These are phyloP conservation scores for Colletotrichum lindemuthianum DNA, from an alignment of 2,329 filamentous ascomycete species.

Conservation along the genomic window DNA sequence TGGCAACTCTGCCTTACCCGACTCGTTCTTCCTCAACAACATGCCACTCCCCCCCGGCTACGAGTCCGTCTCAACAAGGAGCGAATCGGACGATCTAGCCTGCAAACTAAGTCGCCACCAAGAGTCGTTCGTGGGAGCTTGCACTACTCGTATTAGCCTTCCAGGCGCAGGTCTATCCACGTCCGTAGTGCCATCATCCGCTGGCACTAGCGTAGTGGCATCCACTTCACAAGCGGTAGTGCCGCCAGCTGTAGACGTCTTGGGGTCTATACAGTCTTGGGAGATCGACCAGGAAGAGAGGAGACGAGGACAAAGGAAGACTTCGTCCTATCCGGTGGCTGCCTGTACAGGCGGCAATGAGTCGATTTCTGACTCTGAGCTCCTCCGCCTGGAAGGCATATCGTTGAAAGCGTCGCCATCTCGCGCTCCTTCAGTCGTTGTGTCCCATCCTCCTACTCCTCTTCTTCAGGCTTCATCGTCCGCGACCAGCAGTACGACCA, in stretches of 20 bases:
- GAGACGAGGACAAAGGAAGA: slow-evolving; percentile 34
- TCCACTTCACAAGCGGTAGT: slow-evolving; percentile 21
- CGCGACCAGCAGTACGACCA: slow-evolving; percentile 41
- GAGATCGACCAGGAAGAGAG: slow-evolving; percentile 29
- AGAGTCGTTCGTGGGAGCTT: slow-evolving; percentile 30
- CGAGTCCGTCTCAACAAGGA: slow-evolving; percentile 32
- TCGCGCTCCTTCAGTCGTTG: slow-evolving; percentile 36
- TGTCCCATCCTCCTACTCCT: slow-evolving; percentile 35
- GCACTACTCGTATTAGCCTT: slow-evolving; percentile 33
- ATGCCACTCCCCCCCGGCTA: slow-evolving; percentile 30
- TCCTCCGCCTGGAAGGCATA: slow-evolving; percentile 59
- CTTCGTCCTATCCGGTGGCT: slow-evolving; percentile 36
- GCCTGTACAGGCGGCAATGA: slow-evolving; percentile 31
- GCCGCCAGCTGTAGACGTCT: slow-evolving; percentile 27
- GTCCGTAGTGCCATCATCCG: slow-evolving; percentile 31
- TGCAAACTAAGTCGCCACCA: slow-evolving; percentile 35
- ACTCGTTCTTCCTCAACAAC: slow-evolving; percentile 37
- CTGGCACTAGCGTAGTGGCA: slow-evolving; percentile 28
- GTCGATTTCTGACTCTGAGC: slow-evolving; percentile 59
- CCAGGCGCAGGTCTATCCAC: slow-evolving; percentile 36
- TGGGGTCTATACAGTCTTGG: slow-evolving; percentile 30
- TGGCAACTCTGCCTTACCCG: slow-evolving; percentile 23
- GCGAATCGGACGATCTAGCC: slow-evolving; percentile 37
- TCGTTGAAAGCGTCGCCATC: slow-evolving; percentile 48
- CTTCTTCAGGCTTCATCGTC: slow-evolving; percentile 40